phyloP scores from a whole-genome alignment of 2,329 filamentous ascomycete genomes.

The Colletotrichum cuscutae region DNA sequence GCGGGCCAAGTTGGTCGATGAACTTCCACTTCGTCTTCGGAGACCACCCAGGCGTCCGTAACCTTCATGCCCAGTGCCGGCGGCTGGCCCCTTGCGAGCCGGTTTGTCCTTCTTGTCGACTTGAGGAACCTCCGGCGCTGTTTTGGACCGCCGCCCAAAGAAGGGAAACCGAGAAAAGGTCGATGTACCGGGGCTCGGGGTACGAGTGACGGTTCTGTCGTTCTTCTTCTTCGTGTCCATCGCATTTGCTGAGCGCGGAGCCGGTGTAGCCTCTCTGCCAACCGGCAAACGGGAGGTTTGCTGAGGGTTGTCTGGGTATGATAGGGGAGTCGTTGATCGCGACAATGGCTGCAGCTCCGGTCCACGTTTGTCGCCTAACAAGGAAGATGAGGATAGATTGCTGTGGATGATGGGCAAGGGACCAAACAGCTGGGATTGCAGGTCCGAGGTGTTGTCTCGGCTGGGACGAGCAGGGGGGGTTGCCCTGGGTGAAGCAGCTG shows the following conservation, averaged over 20 bases:
- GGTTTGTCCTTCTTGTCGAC: slow-evolving; percentile 68
- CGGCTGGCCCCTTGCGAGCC: slow-evolving; percentile 80
- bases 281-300: slow-evolving; percentile 42
- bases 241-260: slow-evolving; percentile 37
- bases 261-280: slow-evolving; percentile 48
- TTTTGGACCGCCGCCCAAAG: slow-evolving; percentile 79
- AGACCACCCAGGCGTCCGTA: slow-evolving; percentile 74
- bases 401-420: slow-evolving; percentile 69
- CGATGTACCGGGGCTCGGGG: slow-evolving; percentile 66
- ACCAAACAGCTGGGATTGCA: slow-evolving; percentile 65
- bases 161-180: slow-evolving; percentile 78
- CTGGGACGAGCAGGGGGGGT: slow-evolving; percentile 71
- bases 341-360: slow-evolving; percentile 49
- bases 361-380: slow-evolving; percentile 56
- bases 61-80: slow-evolving; percentile 94
- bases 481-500: slow-evolving; percentile 44
- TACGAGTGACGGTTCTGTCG: slow-evolving; percentile 48
- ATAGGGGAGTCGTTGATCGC: slow-evolving; percentile 48
- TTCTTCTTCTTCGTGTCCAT: slow-evolving; percentile 40
- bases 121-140: slow-evolving; percentile 59
- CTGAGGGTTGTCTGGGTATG: slow-evolving; percentile 43
- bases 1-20: slow-evolving; percentile 57
- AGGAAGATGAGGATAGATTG: slow-evolving; percentile 64
- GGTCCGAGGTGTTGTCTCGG: slow-evolving; percentile 72
- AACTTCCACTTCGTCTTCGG: slow-evolving; percentile 73